A percentile compares a stretch with the other conserved stretches of the same genome.
Conservation (phyloP, 345 rosid genomes). For the Hibiscus syriacus region DNA sequence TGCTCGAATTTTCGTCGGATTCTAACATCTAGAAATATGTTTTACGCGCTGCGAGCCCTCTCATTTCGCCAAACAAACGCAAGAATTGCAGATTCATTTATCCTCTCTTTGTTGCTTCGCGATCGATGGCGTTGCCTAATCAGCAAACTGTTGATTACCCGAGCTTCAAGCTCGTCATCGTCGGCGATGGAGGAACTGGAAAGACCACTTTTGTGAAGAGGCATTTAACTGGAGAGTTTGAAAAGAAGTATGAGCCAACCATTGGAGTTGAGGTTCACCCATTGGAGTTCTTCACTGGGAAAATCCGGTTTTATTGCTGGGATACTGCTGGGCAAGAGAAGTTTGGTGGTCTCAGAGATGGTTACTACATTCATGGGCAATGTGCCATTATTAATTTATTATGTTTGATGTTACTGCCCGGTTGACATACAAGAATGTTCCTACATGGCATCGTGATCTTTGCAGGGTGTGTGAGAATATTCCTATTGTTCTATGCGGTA, state of each 20-base stretch:
- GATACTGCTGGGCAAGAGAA: conserved; percentile 97
- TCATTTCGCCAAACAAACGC: background rate
- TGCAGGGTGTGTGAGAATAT: too few species aligned
- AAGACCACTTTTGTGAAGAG: conserved; percentile 85
- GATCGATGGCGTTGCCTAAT: conserved; percentile 65
- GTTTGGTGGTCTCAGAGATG: conserved; percentile 93
- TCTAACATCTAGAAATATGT: too few species aligned
- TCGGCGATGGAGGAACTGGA: conserved; percentile 93
- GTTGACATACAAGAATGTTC: too few species aligned
- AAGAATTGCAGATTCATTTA: background rate
- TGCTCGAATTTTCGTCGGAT: too few species aligned
- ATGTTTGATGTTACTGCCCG: too few species aligned
- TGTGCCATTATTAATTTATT: conserved; percentile 97
- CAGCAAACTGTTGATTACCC: conserved; percentile 64
- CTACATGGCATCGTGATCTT: too few species aligned
- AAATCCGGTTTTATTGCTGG: conserved; percentile 92
- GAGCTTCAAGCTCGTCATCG: conserved; percentile 87
- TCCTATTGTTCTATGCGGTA: too few species aligned
- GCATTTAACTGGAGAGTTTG: conserved; percentile 93
- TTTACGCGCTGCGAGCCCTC: conserved; percentile 13
- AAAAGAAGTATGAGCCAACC: conserved; percentile 93
- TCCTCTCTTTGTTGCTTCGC: background rate
- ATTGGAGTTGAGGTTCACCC: conserved; percentile 98
- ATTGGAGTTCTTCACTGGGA: conserved; percentile 84
- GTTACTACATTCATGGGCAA: conserved; percentile 94